A percentile compares a stretch with the other conserved stretches of the same genome.
These are phyloP conservation scores for Seminavis robusta DNA, from an alignment of 108 stramenopile species.

Conservation along the genomic window DNA sequence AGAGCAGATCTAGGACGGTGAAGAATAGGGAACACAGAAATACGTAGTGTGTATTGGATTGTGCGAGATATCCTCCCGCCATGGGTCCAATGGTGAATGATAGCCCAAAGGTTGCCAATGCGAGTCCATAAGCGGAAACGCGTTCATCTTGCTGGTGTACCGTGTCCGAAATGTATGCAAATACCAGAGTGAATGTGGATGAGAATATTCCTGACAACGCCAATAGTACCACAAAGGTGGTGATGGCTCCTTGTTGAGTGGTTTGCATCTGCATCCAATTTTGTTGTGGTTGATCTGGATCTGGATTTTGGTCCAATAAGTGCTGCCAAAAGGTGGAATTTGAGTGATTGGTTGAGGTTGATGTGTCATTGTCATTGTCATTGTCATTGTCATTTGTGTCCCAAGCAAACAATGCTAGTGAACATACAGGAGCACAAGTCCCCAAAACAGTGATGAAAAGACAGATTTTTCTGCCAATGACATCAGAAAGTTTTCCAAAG, in stretches of 20 bases:
- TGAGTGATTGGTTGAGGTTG: neutral
- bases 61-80: slow-evolving; percentile 90
- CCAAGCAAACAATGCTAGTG: slow-evolving; percentile 78
- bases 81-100: slow-evolving; percentile 95
- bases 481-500: slow-evolving; percentile 88
- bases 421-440: slow-evolving; percentile 87
- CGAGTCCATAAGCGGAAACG: slow-evolving; percentile 94
- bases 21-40: slow-evolving; percentile 57
- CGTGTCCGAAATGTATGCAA: slow-evolving; percentile 96
- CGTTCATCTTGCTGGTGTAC: slow-evolving; percentile 73
- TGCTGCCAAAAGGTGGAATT: neutral
- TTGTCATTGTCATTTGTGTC: neutral
- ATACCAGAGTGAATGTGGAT: slow-evolving; percentile 94
- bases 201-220: slow-evolving; percentile 88
- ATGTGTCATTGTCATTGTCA: neutral
- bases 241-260: slow-evolving; percentile 32
- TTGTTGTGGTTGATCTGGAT: neutral
- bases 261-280: too few species aligned
- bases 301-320: slow-evolving; percentile 1
- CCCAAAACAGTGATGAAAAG: slow-evolving; percentile 89
- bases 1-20: slow-evolving; percentile 67
- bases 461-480: slow-evolving; percentile 75
- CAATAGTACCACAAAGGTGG: slow-evolving; percentile 70
- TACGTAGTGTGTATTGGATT: slow-evolving; percentile 52
- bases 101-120: slow-evolving; percentile 91